phyloP scores from a whole-genome alignment of 768 basidiomycete species.

The Naganishia vaughanmartiniae region DNA sequence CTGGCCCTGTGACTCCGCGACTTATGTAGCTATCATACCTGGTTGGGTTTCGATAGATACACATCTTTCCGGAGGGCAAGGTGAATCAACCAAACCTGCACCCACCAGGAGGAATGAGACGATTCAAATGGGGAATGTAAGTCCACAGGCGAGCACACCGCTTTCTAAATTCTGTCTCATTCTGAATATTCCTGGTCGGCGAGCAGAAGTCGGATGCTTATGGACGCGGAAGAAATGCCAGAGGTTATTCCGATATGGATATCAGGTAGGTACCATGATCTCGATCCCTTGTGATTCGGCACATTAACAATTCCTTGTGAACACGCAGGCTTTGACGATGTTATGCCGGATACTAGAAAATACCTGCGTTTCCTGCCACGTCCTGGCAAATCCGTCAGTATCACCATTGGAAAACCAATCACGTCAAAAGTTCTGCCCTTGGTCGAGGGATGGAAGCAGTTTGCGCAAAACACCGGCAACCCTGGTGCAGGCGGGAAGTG shows the following conservation, averaged over 20 bases:
- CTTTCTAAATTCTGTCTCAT: slow-evolving; percentile 37
- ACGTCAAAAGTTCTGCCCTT: slow-evolving; percentile 45
- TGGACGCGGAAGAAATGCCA: slow-evolving; percentile 65
- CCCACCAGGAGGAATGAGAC: slow-evolving; percentile 56
- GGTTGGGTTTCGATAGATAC: slow-evolving; percentile 64
- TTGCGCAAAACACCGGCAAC: slow-evolving; percentile 35
- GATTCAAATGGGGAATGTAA: slow-evolving; percentile 96
- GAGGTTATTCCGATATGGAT: slow-evolving; percentile 91
- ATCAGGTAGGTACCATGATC: slow-evolving; percentile 58
- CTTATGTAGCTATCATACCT: too few relatives aligned
- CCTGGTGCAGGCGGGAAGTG: slow-evolving; percentile 43
- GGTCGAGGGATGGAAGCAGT: slow-evolving; percentile 43
- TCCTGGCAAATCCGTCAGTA: slow-evolving; percentile 62
- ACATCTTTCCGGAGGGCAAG: slow-evolving; percentile 85
- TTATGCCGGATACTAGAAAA: slow-evolving; percentile 82
- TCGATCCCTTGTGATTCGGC: neutral
- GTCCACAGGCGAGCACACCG: slow-evolving; percentile 40
- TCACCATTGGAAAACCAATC: slow-evolving; percentile 78
- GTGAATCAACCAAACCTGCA: slow-evolving; percentile 63
- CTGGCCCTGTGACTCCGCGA: neutral
- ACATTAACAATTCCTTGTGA: neutral
- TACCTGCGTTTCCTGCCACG: slow-evolving; percentile 70
- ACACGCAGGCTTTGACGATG: slow-evolving; percentile 69
- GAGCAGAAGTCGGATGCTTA: slow-evolving; percentile 62
- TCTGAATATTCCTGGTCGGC: neutral